Base-by-base conservation (phyloP, 2,329 filamentous ascomycete genomes). In the Xylariaceae sp. region DNA sequence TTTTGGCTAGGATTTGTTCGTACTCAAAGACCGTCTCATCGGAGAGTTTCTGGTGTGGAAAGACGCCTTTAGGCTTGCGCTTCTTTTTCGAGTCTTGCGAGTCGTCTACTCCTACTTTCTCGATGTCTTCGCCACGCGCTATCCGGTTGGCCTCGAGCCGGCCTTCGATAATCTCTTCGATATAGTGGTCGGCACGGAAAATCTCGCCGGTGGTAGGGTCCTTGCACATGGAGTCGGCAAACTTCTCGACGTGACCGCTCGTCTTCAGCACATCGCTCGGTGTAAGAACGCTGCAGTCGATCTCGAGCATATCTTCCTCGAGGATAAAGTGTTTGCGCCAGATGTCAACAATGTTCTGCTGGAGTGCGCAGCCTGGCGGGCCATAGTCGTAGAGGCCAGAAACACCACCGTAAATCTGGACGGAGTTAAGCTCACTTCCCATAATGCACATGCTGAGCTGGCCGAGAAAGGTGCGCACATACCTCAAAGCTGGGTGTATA, bases 161-260 rank as follows among this genome's bases (percentile, higher is more conserved):
- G 47, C 83, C 78, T 77, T 96, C 91, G 50, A 99, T 83, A 39
- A 96, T 85, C 66, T 95, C 89, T 79, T 97, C 91, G 63, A 99
- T 91, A 66, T 97, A 83, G 76, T 99, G 94, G 70, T 99, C 94
- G 55, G 94, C 91, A 64, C 94, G 85, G 71, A 99, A 85, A 68
- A 96, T 96, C 73, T 99, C 94, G 70, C 94, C 94, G 67, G 87
- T 96, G 80, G 95, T 95, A 60, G 92, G 90, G 73, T 99, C 94
- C 74, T 95, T 96, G 85, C 89, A 96, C 91, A 97, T 96, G 89
- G 89, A 97, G 73, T 97, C 92, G 73, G 90, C 88, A 69, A 97
- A 97, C 74, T 95, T 95, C 73, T 96, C 92, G 62, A 97, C 94
- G 75, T 99, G 94, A 61, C 94, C 94, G 71, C 85, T 89, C 51